Evolutionary conservation across 176 grass and related monocot genomes (phyloP), one percentile per base, ranked within the genome.

Genomic region (Avena insularis): DNA sequence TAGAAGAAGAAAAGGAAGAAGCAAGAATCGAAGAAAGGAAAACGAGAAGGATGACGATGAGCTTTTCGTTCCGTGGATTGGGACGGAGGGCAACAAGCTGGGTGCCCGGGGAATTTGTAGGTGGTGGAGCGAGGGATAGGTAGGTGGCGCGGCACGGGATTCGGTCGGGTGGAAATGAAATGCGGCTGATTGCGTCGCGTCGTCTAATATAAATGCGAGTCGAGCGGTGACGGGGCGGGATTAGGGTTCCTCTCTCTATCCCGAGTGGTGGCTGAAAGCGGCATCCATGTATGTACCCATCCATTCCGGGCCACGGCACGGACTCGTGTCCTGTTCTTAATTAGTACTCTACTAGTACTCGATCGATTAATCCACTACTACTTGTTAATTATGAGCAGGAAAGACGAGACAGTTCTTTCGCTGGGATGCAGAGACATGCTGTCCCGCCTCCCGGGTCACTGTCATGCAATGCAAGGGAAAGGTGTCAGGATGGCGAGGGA

Each of bases 211-310:
- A 31, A 60, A 75, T 77, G 61, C 71, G 50, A 76, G 50, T 51
- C 67, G n/a, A 57, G 51, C 85, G 62, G 9, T 67, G 88, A 48
- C 57, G 70, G 78, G 61, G 79, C 57, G 71, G 83, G 79, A 84
- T 82, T 77, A 76, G 88, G 79, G 78, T 35, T 72, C 31, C 5
- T 5, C 46, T 43, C 25, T 35, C 64, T n/a, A 3, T 5, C 46
- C 43, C 25, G 45, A 3, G 33, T 35, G 33, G 40, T 43, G 78
- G 83, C 83, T 86, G 88, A 86, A 86, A 86, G 47, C 20, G 88
- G 71, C 70, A 31, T 46, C 48, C 47, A 57, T 57, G 38, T 55
- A 57, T 57, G 38, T 55, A 55, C 16, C 50, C 69, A 53, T 51
- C 31, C 45, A 20, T 25, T 43, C 46, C n/a, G 58, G 36, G 0